These are phyloP conservation scores for Monosporozyma aerobia DNA, from an alignment of 805 yeast genomes.

Conservation along the genomic window DNA sequence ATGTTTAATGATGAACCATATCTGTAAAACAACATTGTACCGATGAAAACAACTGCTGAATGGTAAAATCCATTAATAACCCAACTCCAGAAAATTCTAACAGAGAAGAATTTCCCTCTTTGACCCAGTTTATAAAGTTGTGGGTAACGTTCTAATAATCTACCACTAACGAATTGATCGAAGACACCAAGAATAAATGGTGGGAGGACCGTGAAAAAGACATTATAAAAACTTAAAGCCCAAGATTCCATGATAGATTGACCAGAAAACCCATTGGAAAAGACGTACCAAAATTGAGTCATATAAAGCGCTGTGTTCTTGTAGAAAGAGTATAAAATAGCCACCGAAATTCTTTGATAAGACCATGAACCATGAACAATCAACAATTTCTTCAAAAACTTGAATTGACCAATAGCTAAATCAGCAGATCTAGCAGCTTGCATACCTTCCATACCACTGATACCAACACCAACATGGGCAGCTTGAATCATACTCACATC, in stretches of 20 bases:
- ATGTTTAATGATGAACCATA: constrained; percentile 52
- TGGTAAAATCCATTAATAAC: constrained; percentile 91
- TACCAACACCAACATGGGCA: constrained; percentile 98
- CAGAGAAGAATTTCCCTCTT: constrained; percentile 78
- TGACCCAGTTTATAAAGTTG: constrained; percentile 89
- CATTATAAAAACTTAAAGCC: constrained; percentile 94
- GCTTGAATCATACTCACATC: constrained; percentile 99
- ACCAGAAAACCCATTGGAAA: constrained; percentile 86
- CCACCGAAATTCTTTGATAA: constrained; percentile 86
- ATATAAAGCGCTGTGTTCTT: constrained; percentile 90
- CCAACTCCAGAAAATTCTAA: constrained; percentile 95
- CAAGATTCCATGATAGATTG: constrained; percentile 95
- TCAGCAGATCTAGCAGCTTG: constrained; percentile 99
- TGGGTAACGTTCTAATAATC: constrained; percentile 84
- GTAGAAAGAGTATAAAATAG: constrained; percentile 89
- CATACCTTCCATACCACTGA: constrained; percentile 98
- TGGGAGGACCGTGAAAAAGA: constrained; percentile 87
- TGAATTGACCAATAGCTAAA: constrained; percentile 92
- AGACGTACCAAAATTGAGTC: constrained; percentile 98
- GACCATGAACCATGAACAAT: constrained; percentile 98
- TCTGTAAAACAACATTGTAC: constrained; percentile 57
- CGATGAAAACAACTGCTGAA: constrained; percentile 73
- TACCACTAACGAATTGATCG: constrained; percentile 90
- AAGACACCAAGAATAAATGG: constrained; percentile 94
- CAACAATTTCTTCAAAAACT: constrained; percentile 68